Evolutionary conservation across 1,284 basidiomycete genomes (phyloP), one percentile per base, ranked within the genome.

Genomic region (Boletus sp.): DNA sequence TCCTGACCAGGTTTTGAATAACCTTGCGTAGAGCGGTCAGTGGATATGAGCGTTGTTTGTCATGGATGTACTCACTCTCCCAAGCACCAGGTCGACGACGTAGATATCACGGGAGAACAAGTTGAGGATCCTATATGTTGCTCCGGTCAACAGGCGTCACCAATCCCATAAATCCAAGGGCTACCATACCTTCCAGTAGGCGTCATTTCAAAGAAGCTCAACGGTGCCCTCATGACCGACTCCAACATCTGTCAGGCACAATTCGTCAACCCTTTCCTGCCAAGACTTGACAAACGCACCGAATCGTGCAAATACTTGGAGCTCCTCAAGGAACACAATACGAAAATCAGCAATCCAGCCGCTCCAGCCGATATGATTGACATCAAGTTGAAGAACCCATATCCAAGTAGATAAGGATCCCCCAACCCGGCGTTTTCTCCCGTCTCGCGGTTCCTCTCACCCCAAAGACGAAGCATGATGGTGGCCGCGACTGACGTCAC

Each of bases 101-200:
- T 96, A 96, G 46, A 91, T 86, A 70, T 99, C 96, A 7, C 94
- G 85, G 16, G 92, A 93, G 76, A 98, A 98, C 37, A 97, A 74
- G 70, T 96, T 96, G 56, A 95, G 70, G 46, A 92, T 86, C 11
- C 91, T 91, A 45, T 2, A 18, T n/a, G n/a, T n/a, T n/a, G 31
- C 18, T 9, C 5, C 16, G 47, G 41, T 61, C 57, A 63, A 43
- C 27, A 12, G 3, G 9, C 8, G 5, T 35, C 45, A 31, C 11
- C 22, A 8, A 37, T 7, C 20, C 53, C 45, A 27, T 4, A 31
- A 31, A 33, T 43, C 7, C 36, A 18, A 44, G 39, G 8, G 29
- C n/a, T 1, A 56, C 63, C 77, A 53, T 64, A 88, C 88, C 87
- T 80, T 66, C 92, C 91, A 24, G 84, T 87, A 2, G 92, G 91